Evolutionary conservation across 2,329 filamentous ascomycete genomes (phyloP), one percentile per base, ranked within the genome.

Genomic region (Pyrenophora graminea): DNA sequence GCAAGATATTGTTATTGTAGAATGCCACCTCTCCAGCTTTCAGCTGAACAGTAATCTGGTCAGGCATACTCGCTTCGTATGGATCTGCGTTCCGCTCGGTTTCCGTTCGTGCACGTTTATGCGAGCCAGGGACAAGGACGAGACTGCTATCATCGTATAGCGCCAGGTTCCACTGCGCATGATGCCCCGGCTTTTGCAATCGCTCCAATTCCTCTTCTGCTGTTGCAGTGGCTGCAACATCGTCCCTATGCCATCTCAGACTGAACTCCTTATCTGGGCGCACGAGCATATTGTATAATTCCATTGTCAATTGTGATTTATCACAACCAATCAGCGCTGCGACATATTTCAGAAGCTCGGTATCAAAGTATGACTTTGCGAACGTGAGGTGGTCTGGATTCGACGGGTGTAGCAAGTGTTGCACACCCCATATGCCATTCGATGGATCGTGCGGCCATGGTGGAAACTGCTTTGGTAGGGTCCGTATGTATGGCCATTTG

Each of bases 1-100:
- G 88, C 56, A 95, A 71, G 58, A 96, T 95, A 71, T 96, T 95
- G 68, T 92, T 95, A 72, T 96, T 86, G 69, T 96, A 96, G 65
- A 96, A 96, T 36, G 89, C 89, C 13, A 88, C 84, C 73, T 96
- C 91, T 0, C 91, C 91, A 0, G 90, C 81, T 56, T 82, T 76
- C 55, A 95, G 77, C 67, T 77, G 67, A 13, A 95, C 90, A 3
- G 82, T 74, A 12, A 86, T 66, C 76, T 91, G 86, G 0, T 77
- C 83, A 0, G 86, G 84, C 59, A 94, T 62, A 1, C 76, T 65
- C 2, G 75, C 67, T 60, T 86, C 87, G 63, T 84, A 88, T 0
- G 87, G 86, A 17, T 79, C 84, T 0, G 89, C 90, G 6, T 66
- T 72, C 10, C 90, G 79, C 79, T 96, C 91, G 0, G 63, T 69